Evolutionary conservation across 352 stramenopile species (phyloP).

Genomic region (Pythium phragmitis): DNA sequence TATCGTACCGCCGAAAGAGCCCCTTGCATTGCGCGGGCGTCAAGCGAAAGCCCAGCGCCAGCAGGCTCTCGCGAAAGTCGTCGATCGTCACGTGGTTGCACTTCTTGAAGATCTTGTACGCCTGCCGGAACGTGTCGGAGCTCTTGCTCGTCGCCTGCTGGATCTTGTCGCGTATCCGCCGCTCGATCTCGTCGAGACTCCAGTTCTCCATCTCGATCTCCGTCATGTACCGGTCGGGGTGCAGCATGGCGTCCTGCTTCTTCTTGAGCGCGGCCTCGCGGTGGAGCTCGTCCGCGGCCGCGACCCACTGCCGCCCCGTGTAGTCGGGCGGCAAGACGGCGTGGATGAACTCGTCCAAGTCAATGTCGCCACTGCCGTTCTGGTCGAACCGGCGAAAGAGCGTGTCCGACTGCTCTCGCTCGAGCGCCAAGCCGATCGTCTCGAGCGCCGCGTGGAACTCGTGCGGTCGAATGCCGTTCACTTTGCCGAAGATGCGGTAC

Average conservation of each 20-base stretch:
- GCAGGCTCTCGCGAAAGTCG: constrained; percentile 67
- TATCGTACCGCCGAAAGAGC: constrained; percentile 75
- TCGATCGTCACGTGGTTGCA: constrained; percentile 64
- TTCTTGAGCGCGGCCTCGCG: constrained; percentile 52
- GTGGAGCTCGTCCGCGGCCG: constrained; percentile 71
- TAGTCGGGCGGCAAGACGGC: constrained; percentile 74
- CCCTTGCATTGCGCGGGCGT: constrained; percentile 59
- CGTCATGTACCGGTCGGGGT: constrained; percentile 68
- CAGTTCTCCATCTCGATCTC: constrained; percentile 78
- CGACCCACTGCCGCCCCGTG: constrained; percentile 70
- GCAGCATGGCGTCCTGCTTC: constrained; percentile 43
- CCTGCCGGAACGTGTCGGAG: constrained; percentile 79
- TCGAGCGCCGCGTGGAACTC: constrained; percentile 70
- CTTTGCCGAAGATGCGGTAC: constrained; percentile 83
- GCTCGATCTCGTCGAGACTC: constrained; percentile 77
- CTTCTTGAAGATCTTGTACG: constrained; percentile 84
- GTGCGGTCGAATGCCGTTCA: constrained; percentile 70
- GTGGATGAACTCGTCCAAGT: constrained; percentile 82
- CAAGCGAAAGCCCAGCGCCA: constrained; percentile 69
- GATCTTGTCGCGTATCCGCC: constrained; percentile 80
- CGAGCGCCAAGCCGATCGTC: constrained; percentile 52
- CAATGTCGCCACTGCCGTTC: constrained; percentile 74
- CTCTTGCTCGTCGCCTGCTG: constrained; percentile 72
- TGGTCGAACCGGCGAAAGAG: constrained; percentile 72
- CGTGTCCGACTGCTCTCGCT: constrained; percentile 50